phyloP scores from a whole-genome alignment of 1,284 basidiomycete genomes.

The Cutaneotrichosporon dermatis region DNA sequence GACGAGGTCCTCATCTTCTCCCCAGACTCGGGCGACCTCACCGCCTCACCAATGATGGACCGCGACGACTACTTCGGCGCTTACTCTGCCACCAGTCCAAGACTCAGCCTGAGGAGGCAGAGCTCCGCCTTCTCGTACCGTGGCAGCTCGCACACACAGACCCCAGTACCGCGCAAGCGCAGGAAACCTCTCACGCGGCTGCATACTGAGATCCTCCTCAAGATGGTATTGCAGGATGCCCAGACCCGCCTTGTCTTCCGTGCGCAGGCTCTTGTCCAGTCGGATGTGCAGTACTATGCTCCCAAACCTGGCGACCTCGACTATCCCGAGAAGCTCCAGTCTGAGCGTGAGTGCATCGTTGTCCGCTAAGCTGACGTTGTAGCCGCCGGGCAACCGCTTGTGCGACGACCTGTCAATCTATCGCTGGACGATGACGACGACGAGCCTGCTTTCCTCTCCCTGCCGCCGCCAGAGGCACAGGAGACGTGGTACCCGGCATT shows the following conservation, averaged over 20 bases:
- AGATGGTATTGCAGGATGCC: constrained; percentile 87
- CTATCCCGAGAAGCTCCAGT: constrained; percentile 66
- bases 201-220: constrained; percentile 67
- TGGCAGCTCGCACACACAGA: background rate
- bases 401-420: constrained; percentile 14
- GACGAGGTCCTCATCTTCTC: constrained; percentile 25
- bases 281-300: constrained; percentile 75
- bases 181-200: constrained; percentile 54
- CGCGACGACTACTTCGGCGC: constrained; percentile 25
- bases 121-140: constrained; percentile 8
- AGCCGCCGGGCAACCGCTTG: constrained; percentile 13
- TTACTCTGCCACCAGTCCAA: constrained; percentile 36
- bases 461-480: constrained; percentile 66
- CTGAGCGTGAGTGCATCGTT: constrained; percentile 18
- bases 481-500: constrained; percentile 86
- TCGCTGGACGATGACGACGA: constrained; percentile 47
- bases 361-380: background rate
- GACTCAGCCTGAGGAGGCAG: constrained; percentile 6
- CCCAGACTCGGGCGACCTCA: constrained; percentile 19
- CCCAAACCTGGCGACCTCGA: constrained; percentile 68
- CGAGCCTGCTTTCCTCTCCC: constrained; percentile 58
- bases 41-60: constrained; percentile 9
- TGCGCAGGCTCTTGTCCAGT: constrained; percentile 81
- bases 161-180: background rate
- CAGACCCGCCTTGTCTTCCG: constrained; percentile 91